Evolutionary conservation across 306 rosid genomes (phyloP), one percentile per base, ranked within the genome.

Genomic region (Geum urbanum): DNA sequence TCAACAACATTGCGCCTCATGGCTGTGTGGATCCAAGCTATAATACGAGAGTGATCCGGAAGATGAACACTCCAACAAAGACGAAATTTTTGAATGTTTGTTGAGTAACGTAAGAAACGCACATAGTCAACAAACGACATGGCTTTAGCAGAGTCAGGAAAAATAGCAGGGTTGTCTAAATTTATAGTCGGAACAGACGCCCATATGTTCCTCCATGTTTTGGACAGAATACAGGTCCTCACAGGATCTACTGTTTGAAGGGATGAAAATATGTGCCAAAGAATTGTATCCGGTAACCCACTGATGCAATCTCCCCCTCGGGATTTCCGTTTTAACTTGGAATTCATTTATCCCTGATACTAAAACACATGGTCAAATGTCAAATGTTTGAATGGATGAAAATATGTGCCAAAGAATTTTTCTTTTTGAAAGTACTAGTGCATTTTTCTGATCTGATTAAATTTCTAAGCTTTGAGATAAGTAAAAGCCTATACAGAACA

Each of bases 141-240:
- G 45, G 6, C 19, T 18, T 4, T 15, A 27, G 8, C 48, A 45
- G 41, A 13, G 20, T 13, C 37, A 51, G 0, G 18, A 20, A 48
- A 19, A 41, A 8, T 13, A 12, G 7, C 13, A 16, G 1, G 52
- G 56, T 43, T n/a, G n/a, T n/a, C 68, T 15, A 63, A 63, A 37
- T 63, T 14, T 12, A 39, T n/a, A 39, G 9, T 6, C 7, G 47
- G 58, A 51, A 50, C 35, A 39, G 9, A 51, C 9, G 35, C 5
- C 72, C 72, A 67, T 37, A 10, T 9, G 9, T 67, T 49, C 16
- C 35, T 51, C 61, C 72, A 51, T 39, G 48, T 67, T 35, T 4
- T 37, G 1, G 61, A 16, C n/a, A 51, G 19, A 52, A 67, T 19
- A 14, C 60, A 49, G 35, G 61, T 67, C 47, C 72, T 67, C 32